A percentile compares a stretch with the other conserved stretches of the same genome.
phyloP scores from a whole-genome alignment of 305 asterid species.

The Fraxinus paxiana region DNA sequence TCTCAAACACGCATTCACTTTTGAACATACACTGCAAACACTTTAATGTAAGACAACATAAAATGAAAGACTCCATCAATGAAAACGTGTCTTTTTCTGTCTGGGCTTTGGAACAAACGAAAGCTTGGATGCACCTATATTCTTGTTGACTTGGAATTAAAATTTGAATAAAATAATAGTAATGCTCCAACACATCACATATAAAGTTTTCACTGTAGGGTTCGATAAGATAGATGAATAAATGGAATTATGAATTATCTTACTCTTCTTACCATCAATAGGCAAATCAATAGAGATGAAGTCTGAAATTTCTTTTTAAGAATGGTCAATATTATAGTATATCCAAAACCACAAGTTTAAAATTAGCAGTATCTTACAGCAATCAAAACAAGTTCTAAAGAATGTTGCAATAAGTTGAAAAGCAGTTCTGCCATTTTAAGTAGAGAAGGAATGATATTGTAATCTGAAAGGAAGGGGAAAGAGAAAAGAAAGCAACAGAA shows the following conservation, averaged over 20 bases:
- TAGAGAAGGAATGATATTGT: neutral
- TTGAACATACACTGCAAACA: neutral
- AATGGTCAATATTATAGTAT: neutral
- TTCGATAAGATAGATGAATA: neutral
- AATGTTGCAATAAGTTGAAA: neutral
- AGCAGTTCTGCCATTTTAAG: neutral
- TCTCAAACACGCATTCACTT: neutral
- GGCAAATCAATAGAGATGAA: neutral
- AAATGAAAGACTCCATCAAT: neutral
- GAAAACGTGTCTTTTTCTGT: neutral
- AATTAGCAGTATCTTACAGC: neutral
- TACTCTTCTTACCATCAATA: neutral
- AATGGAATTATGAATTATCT: neutral
- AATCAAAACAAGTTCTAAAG: neutral
- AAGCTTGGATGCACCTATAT: neutral
- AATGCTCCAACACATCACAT: neutral
- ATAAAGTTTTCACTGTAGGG: neutral
- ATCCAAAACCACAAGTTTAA: neutral
- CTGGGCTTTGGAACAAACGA: neutral
- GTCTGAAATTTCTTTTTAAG: neutral
- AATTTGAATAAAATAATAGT: neutral
- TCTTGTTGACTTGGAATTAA: neutral
- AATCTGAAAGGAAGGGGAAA: neutral
- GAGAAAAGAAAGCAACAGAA: neutral
- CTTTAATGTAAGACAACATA: neutral